Evolutionary conservation across 1,284 basidiomycete genomes (phyloP).

Genomic region (Neonothopanus nambi): DNA sequence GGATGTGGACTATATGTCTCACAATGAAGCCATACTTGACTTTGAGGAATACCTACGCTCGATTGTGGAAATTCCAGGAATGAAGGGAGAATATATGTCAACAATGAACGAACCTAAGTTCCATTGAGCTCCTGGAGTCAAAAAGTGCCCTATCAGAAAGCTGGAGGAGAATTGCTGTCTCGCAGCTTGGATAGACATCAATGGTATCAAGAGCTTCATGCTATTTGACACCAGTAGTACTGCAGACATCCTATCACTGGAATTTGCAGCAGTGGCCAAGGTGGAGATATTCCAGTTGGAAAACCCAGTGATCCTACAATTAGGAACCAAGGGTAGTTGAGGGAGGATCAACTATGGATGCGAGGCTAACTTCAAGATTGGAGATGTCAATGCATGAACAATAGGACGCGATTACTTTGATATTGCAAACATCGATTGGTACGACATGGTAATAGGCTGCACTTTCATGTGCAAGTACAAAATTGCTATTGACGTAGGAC

Average conservation of each 20-base stretch:
- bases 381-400: too few species aligned
- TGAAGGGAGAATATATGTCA: background rate
- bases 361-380: background rate
- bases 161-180: slow-evolving; percentile 5
- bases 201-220: slow-evolving; percentile 16
- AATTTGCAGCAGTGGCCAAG: slow-evolving; percentile 16
- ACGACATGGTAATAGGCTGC: too few species aligned
- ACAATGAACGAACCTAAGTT: background rate
- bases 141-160: background rate
- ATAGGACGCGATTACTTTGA: slow-evolving; percentile 7
- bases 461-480: too few species aligned
- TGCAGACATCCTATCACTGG: slow-evolving; percentile 19
- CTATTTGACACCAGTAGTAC: slow-evolving; percentile 26
- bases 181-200: slow-evolving; percentile 9
- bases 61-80: background rate
- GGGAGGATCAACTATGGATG: slow-evolving; percentile 24
- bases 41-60: background rate
- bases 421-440: too few species aligned
- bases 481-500: too few species aligned
- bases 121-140: too few species aligned
- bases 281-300: slow-evolving; percentile 15
- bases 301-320: slow-evolving; percentile 21
- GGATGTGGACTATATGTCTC: too few species aligned
- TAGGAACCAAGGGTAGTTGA: slow-evolving; percentile 23
- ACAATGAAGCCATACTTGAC: background rate